Conservation (phyloP, 2,329 filamentous ascomycete genomes). For the Fonsecaea multimorphosa region DNA sequence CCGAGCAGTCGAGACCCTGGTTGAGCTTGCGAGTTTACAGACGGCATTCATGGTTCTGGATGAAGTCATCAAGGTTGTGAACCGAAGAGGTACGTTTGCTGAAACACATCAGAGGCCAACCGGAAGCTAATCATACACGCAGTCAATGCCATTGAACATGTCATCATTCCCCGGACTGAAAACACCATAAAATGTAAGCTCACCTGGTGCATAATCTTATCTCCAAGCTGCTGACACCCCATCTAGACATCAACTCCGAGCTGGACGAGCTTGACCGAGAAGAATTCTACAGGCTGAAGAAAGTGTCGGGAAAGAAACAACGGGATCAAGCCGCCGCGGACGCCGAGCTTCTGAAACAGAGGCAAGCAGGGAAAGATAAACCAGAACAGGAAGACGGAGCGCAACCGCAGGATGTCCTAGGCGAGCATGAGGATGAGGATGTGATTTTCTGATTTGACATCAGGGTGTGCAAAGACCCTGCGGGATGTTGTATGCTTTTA, state of each 20-base stretch:
- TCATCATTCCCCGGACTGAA: conserved; percentile 96
- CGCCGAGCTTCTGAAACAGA: conserved; percentile 66
- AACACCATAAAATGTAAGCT: conserved; percentile 95
- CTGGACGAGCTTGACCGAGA: conserved; percentile 96
- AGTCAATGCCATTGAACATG: conserved; percentile 84
- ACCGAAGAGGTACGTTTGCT: conserved; percentile 75
- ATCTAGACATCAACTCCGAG: conserved; percentile 90
- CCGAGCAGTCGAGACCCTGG: conserved; percentile 90
- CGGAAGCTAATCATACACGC: conserved; percentile 35
- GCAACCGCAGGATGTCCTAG: conserved; percentile 69
- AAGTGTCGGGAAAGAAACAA: conserved; percentile 86
- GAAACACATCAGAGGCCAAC: background rate
- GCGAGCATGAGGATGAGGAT: conserved; percentile 78
- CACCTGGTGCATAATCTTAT: background rate
- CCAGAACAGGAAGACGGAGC: conserved; percentile 42
- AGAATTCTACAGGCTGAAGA: conserved; percentile 97
- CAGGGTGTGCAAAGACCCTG: background rate
- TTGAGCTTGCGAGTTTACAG: conserved; percentile 48
- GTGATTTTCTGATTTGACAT: conserved; percentile 74
- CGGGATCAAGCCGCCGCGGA: conserved; percentile 74
- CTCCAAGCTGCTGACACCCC: conserved; percentile 22
- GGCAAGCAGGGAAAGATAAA: conserved; percentile 47
- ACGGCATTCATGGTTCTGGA: conserved; percentile 98
- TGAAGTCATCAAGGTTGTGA: conserved; percentile 99
- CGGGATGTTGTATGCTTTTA: conserved; percentile 17